Conservation (phyloP, 2,329 filamentous ascomycete species). For the Epichloe festucae region DNA sequence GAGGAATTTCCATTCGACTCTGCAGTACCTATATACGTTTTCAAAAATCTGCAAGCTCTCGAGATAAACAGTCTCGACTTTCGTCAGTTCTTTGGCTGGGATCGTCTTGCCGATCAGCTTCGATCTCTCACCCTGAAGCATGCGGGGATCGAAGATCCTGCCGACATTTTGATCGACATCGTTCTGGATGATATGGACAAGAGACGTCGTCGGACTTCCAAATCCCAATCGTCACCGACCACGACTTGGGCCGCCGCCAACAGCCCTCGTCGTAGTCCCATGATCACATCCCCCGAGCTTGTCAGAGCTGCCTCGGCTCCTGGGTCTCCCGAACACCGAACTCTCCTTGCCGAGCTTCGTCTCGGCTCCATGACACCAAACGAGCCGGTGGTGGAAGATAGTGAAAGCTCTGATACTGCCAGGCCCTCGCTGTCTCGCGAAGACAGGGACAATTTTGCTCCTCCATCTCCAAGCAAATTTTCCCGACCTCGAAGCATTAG, state of each 20-base stretch:
- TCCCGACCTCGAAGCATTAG: slow-evolving; percentile 63
- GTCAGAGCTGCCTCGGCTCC: slow-evolving; percentile 57
- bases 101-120: slow-evolving; percentile 81
- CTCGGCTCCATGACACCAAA: slow-evolving; percentile 46
- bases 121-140: slow-evolving; percentile 80
- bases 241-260: slow-evolving; percentile 49
- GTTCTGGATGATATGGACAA: slow-evolving; percentile 95
- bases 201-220: slow-evolving; percentile 74
- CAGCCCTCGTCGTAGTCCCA: slow-evolving; percentile 50
- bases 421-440: slow-evolving; percentile 31
- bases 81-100: slow-evolving; percentile 95
- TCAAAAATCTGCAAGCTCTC: slow-evolving; percentile 90
- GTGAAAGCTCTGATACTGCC: slow-evolving; percentile 18
- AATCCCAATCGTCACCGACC: slow-evolving; percentile 68
- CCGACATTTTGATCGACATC: slow-evolving; percentile 81
- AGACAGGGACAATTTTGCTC: slow-evolving; percentile 31
- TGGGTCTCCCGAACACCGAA: slow-evolving; percentile 42
- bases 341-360: slow-evolving; percentile 35
- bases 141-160: slow-evolving; percentile 76
- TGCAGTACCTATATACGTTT: slow-evolving; percentile 87
- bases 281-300: slow-evolving; percentile 50
- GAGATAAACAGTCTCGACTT: slow-evolving; percentile 96
- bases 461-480: slow-evolving; percentile 28
- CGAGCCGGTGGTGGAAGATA: slow-evolving; percentile 34
- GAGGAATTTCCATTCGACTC: slow-evolving; percentile 98